Evolutionary conservation across 768 basidiomycete species (phyloP).

Genomic region (Leucogyrophana mollusca): DNA sequence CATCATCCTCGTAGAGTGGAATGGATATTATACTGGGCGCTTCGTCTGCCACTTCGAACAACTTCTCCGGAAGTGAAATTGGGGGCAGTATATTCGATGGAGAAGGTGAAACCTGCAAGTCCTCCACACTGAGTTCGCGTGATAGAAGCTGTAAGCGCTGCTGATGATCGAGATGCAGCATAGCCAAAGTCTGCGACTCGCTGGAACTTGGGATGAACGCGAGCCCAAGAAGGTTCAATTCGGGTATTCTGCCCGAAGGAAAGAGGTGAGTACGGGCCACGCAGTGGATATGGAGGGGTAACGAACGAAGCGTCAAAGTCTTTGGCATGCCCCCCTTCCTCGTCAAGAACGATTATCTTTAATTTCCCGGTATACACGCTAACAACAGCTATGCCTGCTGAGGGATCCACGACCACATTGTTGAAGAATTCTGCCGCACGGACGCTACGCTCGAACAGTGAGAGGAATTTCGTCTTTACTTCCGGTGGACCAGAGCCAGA

Average conservation of each 20-base stretch:
- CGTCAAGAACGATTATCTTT: slow-evolving; percentile 53
- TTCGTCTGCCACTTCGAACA: slow-evolving; percentile 32
- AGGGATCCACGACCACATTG: slow-evolving; percentile 64
- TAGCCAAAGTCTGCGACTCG: slow-evolving; percentile 54
- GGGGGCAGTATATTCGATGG: slow-evolving; percentile 46
- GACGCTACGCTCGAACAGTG: slow-evolving; percentile 55
- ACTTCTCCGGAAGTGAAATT: slow-evolving; percentile 49
- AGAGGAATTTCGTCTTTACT: slow-evolving; percentile 45
- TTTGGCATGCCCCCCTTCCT: slow-evolving; percentile 49
- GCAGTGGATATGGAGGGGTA: slow-evolving; percentile 1
- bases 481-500: slow-evolving; percentile 27
- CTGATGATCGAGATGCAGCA: slow-evolving; percentile 66
- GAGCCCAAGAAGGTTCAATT: slow-evolving; percentile 67
- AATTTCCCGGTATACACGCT: slow-evolving; percentile 72
- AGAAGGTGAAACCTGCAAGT: slow-evolving; percentile 49
- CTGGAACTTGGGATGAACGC: slow-evolving; percentile 49
- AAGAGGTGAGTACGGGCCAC: slow-evolving; percentile 5
- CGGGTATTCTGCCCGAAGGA: slow-evolving; percentile 46
- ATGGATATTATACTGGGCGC: slow-evolving; percentile 41
- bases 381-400: slow-evolving; percentile 57
- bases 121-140: slow-evolving; percentile 50
- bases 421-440: slow-evolving; percentile 72
- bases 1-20: slow-evolving; percentile 19
- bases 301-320: slow-evolving; percentile 69
- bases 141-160: slow-evolving; percentile 61